Conservation (phyloP, 331 rosid species). For the Malus hybrid region DNA sequence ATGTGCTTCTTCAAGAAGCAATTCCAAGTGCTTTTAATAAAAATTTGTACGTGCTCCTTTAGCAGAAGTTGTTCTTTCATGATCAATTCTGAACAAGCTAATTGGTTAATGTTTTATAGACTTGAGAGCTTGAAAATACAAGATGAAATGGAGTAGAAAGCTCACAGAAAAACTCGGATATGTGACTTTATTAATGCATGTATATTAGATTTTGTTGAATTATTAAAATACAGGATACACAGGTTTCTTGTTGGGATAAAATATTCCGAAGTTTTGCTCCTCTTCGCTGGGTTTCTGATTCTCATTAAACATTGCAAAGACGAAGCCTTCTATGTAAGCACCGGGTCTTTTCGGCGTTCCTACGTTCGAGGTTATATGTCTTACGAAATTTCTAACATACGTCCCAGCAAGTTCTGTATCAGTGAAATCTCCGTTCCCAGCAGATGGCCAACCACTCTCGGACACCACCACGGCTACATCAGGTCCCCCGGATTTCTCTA, state of each 20-base stretch:
- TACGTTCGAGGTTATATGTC: not conserved
- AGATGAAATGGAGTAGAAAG: too few species aligned
- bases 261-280: slow-evolving; percentile 19
- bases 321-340: slow-evolving; percentile 15
- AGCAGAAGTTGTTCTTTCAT: too few species aligned
- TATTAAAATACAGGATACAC: slow-evolving; percentile 14
- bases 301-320: slow-evolving; percentile 29
- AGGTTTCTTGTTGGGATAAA: slow-evolving; percentile 13
- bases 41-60: too few species aligned
- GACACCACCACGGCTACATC: slow-evolving; percentile 17
- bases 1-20: too few species aligned
- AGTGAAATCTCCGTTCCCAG: slow-evolving; percentile 9
- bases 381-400: slow-evolving; percentile 14
- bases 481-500: not conserved
- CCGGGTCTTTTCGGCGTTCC: slow-evolving; percentile 32
- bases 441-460: slow-evolving; percentile 38
- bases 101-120: too few species aligned
- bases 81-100: too few species aligned
- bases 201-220: not conserved
- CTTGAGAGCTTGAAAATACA: too few species aligned
- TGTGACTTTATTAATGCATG: not conserved
- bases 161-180: not conserved
- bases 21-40: too few species aligned
- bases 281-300: slow-evolving; percentile 6
- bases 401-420: slow-evolving; percentile 1